Percentiles rank a stretch among this genome's conserved stretches.
phyloP scores from a whole-genome alignment of 2,329 filamentous ascomycete genomes.

The Emmonsia crescens region DNA sequence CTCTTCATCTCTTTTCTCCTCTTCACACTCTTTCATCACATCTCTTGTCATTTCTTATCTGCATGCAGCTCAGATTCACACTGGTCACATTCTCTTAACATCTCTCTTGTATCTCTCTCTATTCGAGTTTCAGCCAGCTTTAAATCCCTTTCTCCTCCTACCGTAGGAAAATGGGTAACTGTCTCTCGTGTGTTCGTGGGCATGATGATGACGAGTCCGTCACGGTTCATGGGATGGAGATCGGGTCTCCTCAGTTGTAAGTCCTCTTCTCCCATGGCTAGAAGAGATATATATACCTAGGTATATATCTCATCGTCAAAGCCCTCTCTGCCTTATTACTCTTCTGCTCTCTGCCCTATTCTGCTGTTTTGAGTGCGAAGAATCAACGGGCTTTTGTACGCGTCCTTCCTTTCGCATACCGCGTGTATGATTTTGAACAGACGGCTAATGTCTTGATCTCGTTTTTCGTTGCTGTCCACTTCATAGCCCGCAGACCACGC shows the following conservation, averaged over 20 bases:
- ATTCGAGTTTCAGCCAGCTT: not conserved
- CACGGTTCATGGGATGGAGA: not conserved
- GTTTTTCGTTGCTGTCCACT: not conserved
- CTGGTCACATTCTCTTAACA: not conserved
- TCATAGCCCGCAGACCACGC: conserved; percentile 3
- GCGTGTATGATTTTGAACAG: not conserved
- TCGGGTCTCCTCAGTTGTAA: conserved; percentile 1
- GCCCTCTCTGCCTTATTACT: no score
- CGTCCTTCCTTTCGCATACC: not conserved
- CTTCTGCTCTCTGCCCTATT: not conserved
- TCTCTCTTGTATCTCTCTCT: not conserved
- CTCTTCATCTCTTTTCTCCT: not conserved
- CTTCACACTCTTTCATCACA: not conserved
- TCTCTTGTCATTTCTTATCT: not conserved
- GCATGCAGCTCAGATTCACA: not conserved
- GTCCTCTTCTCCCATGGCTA: not conserved
- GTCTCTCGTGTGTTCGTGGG: not conserved
- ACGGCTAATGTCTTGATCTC: not conserved
- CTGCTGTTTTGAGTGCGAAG: no score
- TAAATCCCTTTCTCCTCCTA: not conserved
- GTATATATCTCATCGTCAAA: not conserved
- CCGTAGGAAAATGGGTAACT: not conserved
- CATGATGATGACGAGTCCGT: not conserved
- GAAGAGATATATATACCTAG: not conserved
- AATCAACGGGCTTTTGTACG: not conserved